Evolutionary conservation across 176 grass and related monocot genomes (phyloP), one percentile per base, ranked within the genome.

Genomic region (Alloteropsis semialata): DNA sequence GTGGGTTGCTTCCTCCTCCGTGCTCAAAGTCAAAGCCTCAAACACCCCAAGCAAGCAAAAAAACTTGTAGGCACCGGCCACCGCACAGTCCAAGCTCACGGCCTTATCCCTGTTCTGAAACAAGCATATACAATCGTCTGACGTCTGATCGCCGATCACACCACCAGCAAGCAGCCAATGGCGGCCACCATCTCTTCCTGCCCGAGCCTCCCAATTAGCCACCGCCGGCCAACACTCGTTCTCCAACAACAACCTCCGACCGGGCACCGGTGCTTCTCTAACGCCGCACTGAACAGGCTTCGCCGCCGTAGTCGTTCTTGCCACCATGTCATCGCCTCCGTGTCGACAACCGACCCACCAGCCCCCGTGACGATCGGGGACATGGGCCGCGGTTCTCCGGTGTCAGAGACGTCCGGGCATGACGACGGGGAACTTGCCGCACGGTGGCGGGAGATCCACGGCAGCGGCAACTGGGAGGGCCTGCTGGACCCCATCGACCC

Each of bases 381-480:
- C 57, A 50, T 11, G 14, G 69, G 38, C 13, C 81, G 81, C 6
- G 43, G 81, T 3, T 41, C 69, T 3, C 50, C 0, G 10, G 25
- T 15, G 10, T 9, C 29, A 3, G 53, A 1, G 83, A 34, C 43
- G 1, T 63, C 75, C 6, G 54, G 75, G 2, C 65, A 43, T 9
- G 53, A 30, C 6, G 63, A 22, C 18, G 67, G 76, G 6, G 32
- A 58, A 36, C 87, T 94, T 1, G 13, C 87, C 0, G 85, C 79
- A 0, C 54, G 87, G 24, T 96, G 93, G 93, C 65, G 56, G 5
- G 93, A 92, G 90, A 84, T 96, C 65, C 93, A 92, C 14, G 90
- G 90, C n/a, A 12, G 38, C 22, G 34, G 72, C 57, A 30, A 91
- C 75, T 89, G 93, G 90, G 37, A 67, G 0, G 90, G 87, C 0